A percentile compares a stretch with the other conserved stretches of the same genome.
These are phyloP conservation scores for Rheum nobile DNA, from an alignment of 148 eudicot species.

Conservation along the genomic window DNA sequence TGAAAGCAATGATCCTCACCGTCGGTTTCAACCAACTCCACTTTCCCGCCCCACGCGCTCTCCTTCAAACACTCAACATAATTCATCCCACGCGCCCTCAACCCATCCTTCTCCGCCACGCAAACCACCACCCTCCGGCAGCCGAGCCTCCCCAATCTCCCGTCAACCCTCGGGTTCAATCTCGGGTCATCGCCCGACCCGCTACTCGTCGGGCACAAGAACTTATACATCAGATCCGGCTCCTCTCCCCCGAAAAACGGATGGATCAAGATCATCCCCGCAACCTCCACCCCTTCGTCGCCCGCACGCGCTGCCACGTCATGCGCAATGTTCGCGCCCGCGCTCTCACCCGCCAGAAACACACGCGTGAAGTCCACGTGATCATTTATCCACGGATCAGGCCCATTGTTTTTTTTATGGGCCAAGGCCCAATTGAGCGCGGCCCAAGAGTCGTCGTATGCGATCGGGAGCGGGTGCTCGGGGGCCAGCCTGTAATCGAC, in stretches of 20 bases:
- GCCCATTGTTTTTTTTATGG: conserved; percentile 13
- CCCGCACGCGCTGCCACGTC: conserved; percentile 17
- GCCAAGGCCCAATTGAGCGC: conserved; percentile 19
- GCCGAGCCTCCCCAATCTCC: conserved; percentile 14
- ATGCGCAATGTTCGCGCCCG: conserved; percentile 28
- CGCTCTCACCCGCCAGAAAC: conserved; percentile 31
- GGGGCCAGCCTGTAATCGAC: conserved; percentile 23
- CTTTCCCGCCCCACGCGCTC: conserved; percentile 31
- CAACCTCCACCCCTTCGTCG: neutral
- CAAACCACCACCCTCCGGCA: conserved; percentile 23
- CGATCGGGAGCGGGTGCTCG: conserved; percentile 23
- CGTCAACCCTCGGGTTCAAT: conserved; percentile 30
- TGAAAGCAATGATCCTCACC: conserved; percentile 32
- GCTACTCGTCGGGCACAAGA: conserved; percentile 19
- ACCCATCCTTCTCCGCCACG: conserved; percentile 27
- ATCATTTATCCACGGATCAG: conserved; percentile 18
- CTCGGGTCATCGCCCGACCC: conserved; percentile 28
- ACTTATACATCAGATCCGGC: conserved; percentile 12
- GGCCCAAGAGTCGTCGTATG: conserved; percentile 28
- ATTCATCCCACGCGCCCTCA: conserved; percentile 16
- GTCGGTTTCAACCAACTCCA: conserved; percentile 28
- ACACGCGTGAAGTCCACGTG: conserved; percentile 19
- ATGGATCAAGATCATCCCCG: conserved; percentile 21
- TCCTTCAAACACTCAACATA: conserved; percentile 20
- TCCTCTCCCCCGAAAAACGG: conserved; percentile 25